Percentiles rank a stretch among this genome's conserved stretches.
Evolutionary conservation across 1,284 basidiomycete species (phyloP).

Genomic region (Sphaerobolus stellatus): DNA sequence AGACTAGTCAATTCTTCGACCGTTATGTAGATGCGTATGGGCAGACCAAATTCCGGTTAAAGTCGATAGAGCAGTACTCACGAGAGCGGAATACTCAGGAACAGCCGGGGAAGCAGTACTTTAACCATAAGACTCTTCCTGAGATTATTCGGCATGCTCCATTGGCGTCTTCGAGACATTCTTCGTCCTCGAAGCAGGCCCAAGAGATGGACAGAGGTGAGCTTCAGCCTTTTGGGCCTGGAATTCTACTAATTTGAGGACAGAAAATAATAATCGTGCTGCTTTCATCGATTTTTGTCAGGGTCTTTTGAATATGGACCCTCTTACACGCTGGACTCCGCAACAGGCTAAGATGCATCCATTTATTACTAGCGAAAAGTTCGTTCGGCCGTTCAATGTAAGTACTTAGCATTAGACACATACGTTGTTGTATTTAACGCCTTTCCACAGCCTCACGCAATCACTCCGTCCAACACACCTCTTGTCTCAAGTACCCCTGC

Average conservation of each 20-base stretch:
- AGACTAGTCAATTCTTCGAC: constrained; percentile 94
- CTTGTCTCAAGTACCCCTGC: constrained; percentile 30
- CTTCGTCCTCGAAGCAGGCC: constrained; percentile 70
- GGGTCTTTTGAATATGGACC: constrained; percentile 91
- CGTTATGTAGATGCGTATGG: constrained; percentile 77
- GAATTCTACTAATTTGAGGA: not conserved
- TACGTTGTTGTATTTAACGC: not conserved
- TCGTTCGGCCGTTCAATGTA: constrained; percentile 83
- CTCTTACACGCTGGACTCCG: constrained; percentile 94
- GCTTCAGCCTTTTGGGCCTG: not conserved
- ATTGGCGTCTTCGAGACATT: constrained; percentile 65
- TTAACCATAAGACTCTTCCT: constrained; percentile 90
- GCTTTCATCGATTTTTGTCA: constrained; percentile 98
- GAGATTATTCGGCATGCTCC: constrained; percentile 97
- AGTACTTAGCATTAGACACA: constrained; percentile 32
- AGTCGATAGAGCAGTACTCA: constrained; percentile 93
- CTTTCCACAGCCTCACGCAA: constrained; percentile 48
- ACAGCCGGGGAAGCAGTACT: constrained; percentile 98
- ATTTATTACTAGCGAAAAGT: constrained; percentile 98
- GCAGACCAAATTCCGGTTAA: constrained; percentile 87
- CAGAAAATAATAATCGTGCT: constrained; percentile 90
- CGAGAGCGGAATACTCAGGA: constrained; percentile 93
- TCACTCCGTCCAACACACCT: constrained; percentile 31
- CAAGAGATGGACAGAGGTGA: constrained; percentile 92
- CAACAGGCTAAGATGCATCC: constrained; percentile 95